Evolutionary conservation across 345 rosid species (phyloP).

Genomic region (Melaleuca alternifolia): DNA sequence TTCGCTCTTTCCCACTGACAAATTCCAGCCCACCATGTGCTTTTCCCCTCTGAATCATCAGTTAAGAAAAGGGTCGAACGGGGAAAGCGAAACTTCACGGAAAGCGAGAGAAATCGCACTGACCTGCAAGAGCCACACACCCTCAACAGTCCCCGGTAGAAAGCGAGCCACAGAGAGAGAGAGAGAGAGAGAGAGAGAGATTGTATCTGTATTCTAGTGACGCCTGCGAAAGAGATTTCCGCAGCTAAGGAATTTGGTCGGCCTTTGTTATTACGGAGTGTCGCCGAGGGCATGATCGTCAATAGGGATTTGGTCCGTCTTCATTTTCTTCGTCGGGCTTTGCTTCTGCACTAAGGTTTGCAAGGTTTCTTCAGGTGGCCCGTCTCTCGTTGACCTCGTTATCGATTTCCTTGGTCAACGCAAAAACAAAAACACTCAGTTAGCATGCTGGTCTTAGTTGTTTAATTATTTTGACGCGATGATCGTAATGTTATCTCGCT

Average conservation of each 20-base stretch:
- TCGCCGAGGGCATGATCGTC: background rate
- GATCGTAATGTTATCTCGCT: no score
- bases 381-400: background rate
- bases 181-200: background rate
- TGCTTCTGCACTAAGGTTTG: background rate
- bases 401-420: no score
- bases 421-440: no score
- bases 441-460: no score
- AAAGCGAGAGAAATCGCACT: background rate
- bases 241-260: background rate
- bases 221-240: background rate
- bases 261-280: background rate
- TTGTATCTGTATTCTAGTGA: background rate
- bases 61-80: background rate
- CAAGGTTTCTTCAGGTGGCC: accelerated
- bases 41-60: background rate
- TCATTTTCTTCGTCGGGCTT: background rate
- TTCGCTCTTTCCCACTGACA: background rate
- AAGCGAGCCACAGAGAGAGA: background rate
- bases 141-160: background rate
- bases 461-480: no score
- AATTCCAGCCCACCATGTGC: background rate
- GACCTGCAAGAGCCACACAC: background rate
- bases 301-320: no score
- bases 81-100: background rate